phyloP scores from a whole-genome alignment of 2,329 filamentous ascomycete species.

The Talaromyces sp. region DNA sequence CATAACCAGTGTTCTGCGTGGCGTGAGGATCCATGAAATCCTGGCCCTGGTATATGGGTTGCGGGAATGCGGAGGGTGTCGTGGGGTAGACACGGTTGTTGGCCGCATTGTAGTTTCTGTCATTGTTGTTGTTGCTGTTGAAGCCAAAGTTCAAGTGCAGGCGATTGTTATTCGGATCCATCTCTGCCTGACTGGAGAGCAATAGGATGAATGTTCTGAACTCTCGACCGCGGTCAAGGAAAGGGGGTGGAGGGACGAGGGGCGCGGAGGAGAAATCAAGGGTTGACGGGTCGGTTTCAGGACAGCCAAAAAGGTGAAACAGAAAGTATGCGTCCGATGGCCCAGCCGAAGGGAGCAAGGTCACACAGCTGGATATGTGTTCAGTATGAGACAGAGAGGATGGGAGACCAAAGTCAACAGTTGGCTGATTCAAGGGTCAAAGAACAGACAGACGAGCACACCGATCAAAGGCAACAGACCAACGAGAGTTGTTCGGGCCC shows the following conservation, averaged over 20 bases:
- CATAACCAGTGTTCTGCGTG: slow-evolving; percentile 35
- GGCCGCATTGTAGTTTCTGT: slow-evolving; percentile 59
- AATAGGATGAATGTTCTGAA: slow-evolving; percentile 1
- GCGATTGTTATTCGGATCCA: slow-evolving; percentile 61
- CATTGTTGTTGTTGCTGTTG: slow-evolving; percentile 37
- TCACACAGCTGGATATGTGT: slow-evolving; percentile 5
- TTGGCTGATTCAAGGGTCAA: neutral
- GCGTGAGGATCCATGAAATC: slow-evolving; percentile 53
- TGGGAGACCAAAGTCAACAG: neutral
- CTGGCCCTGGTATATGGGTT: slow-evolving; percentile 69
- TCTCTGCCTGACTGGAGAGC: slow-evolving; percentile 20
- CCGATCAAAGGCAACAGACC: slow-evolving; percentile 8
- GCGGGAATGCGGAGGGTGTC: slow-evolving; percentile 92
- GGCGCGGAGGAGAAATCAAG: slow-evolving; percentile 5
- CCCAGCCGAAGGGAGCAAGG: neutral
- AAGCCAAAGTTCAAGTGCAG: slow-evolving; percentile 47
- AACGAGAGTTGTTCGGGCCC: slow-evolving; percentile 4
- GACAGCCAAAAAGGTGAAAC: slow-evolving; percentile 12
- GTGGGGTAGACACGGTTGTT: slow-evolving; percentile 72
- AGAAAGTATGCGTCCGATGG: neutral
- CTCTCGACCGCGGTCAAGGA: slow-evolving; percentile 10
- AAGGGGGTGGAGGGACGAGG: slow-evolving; percentile 10
- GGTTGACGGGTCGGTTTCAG: slow-evolving; percentile 12
- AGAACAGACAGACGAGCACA: slow-evolving; percentile 8
- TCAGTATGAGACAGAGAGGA: neutral